Base-by-base conservation (phyloP, 2,329 filamentous ascomycete species). In the Aspergillus felis region DNA sequence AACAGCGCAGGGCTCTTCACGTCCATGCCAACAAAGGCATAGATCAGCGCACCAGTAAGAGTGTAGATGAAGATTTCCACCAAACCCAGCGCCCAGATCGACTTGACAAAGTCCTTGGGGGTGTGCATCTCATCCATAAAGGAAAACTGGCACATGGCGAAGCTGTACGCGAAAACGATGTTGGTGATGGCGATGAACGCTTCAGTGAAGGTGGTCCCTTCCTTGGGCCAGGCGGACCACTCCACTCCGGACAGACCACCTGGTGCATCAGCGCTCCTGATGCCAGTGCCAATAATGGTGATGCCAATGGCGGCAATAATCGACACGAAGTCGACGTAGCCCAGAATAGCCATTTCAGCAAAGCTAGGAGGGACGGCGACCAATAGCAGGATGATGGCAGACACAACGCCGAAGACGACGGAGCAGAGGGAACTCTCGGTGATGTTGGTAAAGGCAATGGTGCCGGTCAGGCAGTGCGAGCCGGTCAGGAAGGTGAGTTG, bases 381-480 rank as follows among this genome's bases (percentile, higher is more conserved):
- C 24, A 68, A 41, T 47, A 72, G 66, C 27, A 74, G 60, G 20
- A 73, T 68, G 27, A 68, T 69, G 53, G 76, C 77, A 0, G 76
- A 78, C 28, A 79, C 69, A 3, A 77, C 69, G 17, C 71, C 72
- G 66, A 74, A 79, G 29, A 77, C 66, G 3, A 79, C 61, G 1
- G 77, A 76, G 63, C 78, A 79, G 24, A 78, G 55, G 7, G 57
- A 64, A 50, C 71, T 68, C 53, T 72, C 64, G 53, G 78, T 74
- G 56, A 80, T 79, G 55, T 67, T 64, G 53, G 75, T 71, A 61
- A 71, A 79, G 2, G 77, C 77, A 60, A 79, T 79, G 8, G 78
- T 79, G 2, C 77, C 77, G 6, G 77, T 79, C 51, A 79, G 61
- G 51, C 72, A 72, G 61, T 79, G 77, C 1, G 75, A 78, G 54